Conservation (phyloP, 2,329 filamentous ascomycete species). For the Teratosphaeria nubilosa region DNA sequence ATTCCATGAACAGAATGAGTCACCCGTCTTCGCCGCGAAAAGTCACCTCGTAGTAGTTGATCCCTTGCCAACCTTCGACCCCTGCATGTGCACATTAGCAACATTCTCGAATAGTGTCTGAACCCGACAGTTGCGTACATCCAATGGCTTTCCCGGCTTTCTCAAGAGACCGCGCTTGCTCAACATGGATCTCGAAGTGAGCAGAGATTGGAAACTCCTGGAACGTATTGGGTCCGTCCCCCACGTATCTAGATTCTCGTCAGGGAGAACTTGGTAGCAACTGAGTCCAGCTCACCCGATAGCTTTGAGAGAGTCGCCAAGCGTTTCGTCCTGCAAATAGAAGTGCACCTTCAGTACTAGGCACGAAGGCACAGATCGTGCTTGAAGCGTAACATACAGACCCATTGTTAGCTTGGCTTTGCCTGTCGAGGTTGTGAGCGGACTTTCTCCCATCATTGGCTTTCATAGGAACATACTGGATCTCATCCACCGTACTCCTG, state of each 20-base stretch:
- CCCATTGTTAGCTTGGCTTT: slow-evolving; percentile 21
- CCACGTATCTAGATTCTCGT: slow-evolving; percentile 15
- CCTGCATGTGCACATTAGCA: neutral
- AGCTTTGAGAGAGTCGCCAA: neutral
- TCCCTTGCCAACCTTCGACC: slow-evolving; percentile 13
- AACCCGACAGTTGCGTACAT: neutral
- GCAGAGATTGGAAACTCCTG: slow-evolving; percentile 11
- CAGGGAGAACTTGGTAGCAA: slow-evolving; percentile 8
- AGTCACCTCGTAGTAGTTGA: slow-evolving; percentile 8
- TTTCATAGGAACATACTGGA: slow-evolving; percentile 10
- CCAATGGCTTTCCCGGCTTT: slow-evolving; percentile 8
- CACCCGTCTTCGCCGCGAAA: slow-evolving; percentile 3
- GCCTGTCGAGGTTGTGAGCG: slow-evolving; percentile 12
- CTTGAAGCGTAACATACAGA: neutral
- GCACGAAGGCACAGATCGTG: slow-evolving; percentile 10
- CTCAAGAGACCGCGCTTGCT: slow-evolving; percentile 10
- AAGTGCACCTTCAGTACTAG: slow-evolving; percentile 16
- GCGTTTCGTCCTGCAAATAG: neutral
- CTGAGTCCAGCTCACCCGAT: neutral
- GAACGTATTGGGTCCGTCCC: slow-evolving; percentile 10
- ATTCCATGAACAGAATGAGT: too few species aligned
- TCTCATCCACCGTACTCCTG: slow-evolving; percentile 13
- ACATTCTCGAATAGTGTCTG: too few species aligned
- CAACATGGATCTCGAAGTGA: slow-evolving; percentile 17
- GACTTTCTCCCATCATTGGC: neutral